A percentile compares a stretch with the other conserved stretches of the same genome.
Evolutionary conservation across 192 early-diverging fungal genomes (phyloP).

Genomic region (Coemansia pectinata): DNA sequence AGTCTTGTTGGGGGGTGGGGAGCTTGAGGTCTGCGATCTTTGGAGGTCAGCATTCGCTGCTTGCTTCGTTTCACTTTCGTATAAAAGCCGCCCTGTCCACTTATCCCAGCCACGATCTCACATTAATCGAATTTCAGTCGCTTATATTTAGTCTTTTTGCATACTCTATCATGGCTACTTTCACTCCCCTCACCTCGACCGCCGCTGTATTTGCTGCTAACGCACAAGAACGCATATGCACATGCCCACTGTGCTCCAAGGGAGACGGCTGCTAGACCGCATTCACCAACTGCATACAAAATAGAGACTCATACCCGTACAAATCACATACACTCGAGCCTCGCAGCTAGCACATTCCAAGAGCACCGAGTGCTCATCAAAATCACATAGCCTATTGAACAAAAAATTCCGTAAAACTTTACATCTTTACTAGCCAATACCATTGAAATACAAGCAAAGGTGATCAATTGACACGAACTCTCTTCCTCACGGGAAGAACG

Average conservation of each 20-base stretch:
- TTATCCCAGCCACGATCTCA: neutral
- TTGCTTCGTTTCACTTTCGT: neutral
- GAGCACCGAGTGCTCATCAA: neutral
- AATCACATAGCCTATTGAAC: neutral
- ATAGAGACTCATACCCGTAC: neutral
- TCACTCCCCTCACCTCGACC: neutral
- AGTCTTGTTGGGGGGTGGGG: neutral
- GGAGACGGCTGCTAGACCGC: neutral
- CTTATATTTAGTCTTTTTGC: neutral
- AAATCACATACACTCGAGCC: neutral
- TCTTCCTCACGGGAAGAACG: conserved; percentile 32
- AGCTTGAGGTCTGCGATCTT: neutral
- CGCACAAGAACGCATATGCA: neutral
- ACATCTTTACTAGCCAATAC: neutral
- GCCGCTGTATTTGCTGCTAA: neutral
- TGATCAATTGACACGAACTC: no score
- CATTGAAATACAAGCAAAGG: neutral
- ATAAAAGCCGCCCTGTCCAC: neutral
- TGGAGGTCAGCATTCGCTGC: neutral
- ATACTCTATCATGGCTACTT: neutral
- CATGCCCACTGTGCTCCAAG: neutral
- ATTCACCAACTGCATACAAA: neutral
- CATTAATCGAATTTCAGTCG: neutral
- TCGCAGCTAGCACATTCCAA: neutral
- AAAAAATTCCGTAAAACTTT: neutral